These are phyloP conservation scores for Flaveria floridana DNA, from an alignment of 140 eudicot genomes.

Conservation along the genomic window DNA sequence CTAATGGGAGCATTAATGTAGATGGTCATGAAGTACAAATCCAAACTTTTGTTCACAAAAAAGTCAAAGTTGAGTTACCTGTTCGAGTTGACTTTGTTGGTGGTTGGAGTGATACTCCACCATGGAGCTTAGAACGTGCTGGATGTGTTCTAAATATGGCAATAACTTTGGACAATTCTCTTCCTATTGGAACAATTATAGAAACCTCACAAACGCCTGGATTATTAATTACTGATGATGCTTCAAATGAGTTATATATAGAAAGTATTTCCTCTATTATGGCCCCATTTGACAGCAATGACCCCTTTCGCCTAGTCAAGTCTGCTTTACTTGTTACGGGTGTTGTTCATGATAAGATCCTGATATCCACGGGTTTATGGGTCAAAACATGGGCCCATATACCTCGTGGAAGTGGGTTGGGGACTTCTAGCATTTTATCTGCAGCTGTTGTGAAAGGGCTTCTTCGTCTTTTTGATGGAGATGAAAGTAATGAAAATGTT, in stretches of 20 bases:
- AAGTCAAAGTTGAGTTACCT: slow-evolving; percentile 87
- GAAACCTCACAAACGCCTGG: slow-evolving; percentile 63
- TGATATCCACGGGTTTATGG: slow-evolving; percentile 51
- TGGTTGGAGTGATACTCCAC: slow-evolving; percentile 99
- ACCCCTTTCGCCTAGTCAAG: slow-evolving; percentile 94
- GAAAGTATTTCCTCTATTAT: slow-evolving; percentile 48
- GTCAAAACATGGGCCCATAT: slow-evolving; percentile 90
- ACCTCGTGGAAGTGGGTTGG: slow-evolving; percentile 98
- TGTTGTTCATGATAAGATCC: slow-evolving; percentile 42
- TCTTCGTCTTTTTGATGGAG: slow-evolving; percentile 69
- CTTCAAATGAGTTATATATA: slow-evolving; percentile 54
- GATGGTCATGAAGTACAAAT: slow-evolving; percentile 24
- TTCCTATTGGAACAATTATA: slow-evolving; percentile 77
- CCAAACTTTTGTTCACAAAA: slow-evolving; percentile 38
- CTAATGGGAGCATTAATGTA: slow-evolving; percentile 26
- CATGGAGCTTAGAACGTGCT: slow-evolving; percentile 99
- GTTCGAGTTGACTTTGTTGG: slow-evolving; percentile 99
- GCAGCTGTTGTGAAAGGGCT: slow-evolving; percentile 98
- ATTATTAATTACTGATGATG: slow-evolving; percentile 54
- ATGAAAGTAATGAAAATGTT: slow-evolving; percentile 80
- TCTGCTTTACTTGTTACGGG: slow-evolving; percentile 86
- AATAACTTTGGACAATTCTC: slow-evolving; percentile 63
- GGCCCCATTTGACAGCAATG: slow-evolving; percentile 71
- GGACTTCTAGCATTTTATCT: slow-evolving; percentile 95
- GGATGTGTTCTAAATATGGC: slow-evolving; percentile 98